These are phyloP conservation scores for Geranium incanum DNA, from an alignment of 441 rosid genomes.

Conservation along the genomic window DNA sequence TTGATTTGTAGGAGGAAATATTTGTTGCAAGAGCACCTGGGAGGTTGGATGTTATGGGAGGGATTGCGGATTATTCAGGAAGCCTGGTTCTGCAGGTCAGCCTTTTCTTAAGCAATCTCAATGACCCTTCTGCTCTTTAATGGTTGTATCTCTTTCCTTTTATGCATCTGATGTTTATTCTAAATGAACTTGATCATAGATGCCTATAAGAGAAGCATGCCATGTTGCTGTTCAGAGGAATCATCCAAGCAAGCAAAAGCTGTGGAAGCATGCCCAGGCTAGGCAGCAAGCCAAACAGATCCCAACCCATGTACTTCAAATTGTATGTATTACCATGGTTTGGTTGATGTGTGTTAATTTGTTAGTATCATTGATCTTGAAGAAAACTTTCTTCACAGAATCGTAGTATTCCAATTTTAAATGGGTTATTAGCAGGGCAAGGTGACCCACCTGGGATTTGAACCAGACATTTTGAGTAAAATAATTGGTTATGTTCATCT, in stretches of 20 bases:
- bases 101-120: not conserved
- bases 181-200: conserved; percentile 24
- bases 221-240: conserved; percentile 95
- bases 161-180: not conserved
- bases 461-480: no score
- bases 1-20: conserved; percentile 69
- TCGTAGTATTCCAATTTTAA: no score
- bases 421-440: no score
- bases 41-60: conserved; percentile 99
- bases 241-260: conserved; percentile 77
- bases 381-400: no score
- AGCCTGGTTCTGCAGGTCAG: conserved; percentile 94
- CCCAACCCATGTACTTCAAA: conserved; percentile 87
- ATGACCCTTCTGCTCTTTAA: not conserved
- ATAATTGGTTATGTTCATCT: not conserved
- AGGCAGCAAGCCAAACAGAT: conserved; percentile 72
- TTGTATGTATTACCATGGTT: conserved; percentile 42
- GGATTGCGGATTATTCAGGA: conserved; percentile 99
- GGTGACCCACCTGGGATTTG: no score
- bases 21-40: conserved; percentile 97
- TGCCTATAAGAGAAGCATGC: conserved; percentile 99
- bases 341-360: conserved; percentile 5
- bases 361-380: not conserved
- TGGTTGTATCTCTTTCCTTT: conserved; percentile 17
- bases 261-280: conserved; percentile 96